A percentile compares a stretch with the other conserved stretches of the same genome.
Conservation (phyloP, 179 eudicot species). For the Silene coronaria region DNA sequence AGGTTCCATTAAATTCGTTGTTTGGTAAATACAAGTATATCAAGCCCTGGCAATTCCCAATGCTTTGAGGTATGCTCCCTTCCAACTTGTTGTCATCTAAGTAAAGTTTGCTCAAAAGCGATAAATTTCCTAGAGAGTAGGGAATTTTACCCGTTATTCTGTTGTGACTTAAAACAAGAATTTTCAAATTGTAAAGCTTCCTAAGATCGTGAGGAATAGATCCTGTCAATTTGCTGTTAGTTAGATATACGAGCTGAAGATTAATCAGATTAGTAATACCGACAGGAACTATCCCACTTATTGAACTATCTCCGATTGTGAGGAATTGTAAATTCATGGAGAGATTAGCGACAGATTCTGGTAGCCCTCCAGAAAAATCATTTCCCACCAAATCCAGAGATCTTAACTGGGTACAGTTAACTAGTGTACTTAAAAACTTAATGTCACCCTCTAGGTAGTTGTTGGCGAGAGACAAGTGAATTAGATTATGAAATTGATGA, state of each 20-base stretch:
- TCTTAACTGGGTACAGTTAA: slow-evolving; percentile 8
- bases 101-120: background rate
- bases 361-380: slow-evolving; percentile 17
- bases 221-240: background rate
- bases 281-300: slow-evolving; percentile 13
- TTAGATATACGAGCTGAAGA: background rate
- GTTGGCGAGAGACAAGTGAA: background rate
- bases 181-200: background rate
- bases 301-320: background rate
- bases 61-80: slow-evolving; percentile 14
- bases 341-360: background rate
- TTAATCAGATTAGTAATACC: slow-evolving; percentile 14
- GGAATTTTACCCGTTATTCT: slow-evolving; percentile 18
- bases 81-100: slow-evolving; percentile 3
- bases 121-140: slow-evolving; percentile 9
- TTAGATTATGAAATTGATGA: background rate
- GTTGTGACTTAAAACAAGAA: background rate
- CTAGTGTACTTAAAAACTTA: slow-evolving; percentile 11
- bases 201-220: slow-evolving; percentile 12
- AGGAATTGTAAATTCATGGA: background rate
- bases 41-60: slow-evolving; percentile 11
- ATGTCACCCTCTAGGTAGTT: slow-evolving; percentile 17
- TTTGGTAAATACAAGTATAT: background rate
- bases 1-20: slow-evolving; percentile 7
- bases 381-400: background rate